Evolutionary conservation across 148 eudicot species (phyloP), one percentile per base, ranked within the genome.

Genomic region (Chenopodium quinoa): DNA sequence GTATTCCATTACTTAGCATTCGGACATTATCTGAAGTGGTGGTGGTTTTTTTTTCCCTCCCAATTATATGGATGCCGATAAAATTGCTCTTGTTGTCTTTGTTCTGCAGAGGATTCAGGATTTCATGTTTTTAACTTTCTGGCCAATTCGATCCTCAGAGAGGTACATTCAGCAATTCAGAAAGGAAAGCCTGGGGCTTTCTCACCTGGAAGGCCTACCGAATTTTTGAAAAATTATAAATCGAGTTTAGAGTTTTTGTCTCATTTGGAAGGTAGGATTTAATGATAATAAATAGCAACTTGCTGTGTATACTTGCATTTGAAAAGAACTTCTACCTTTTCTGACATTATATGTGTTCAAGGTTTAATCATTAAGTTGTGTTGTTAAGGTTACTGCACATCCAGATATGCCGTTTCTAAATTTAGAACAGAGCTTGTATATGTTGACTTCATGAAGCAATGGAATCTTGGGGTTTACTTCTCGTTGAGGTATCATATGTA

Each of bases 391-490:
- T 90, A 94, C 80, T 96, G 94, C 83, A 88, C 93, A 69, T 89
- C 99, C 76, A 91, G 91, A 88, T 86, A 82, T 79, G 92, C 94
- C 1, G 94, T 94, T 64, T 83, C 91, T 68, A 93, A 90, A 86
- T 93, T 96, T 66, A 88, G 99, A 79, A 86, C 92, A 25, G 97
- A 91, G 87, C 90, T 94, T 86, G 91, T 90, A 81, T 94, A 90
- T 88, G 23, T 80, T 73, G 99, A 96, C 70, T 96, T 96, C 88
- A 90, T 96, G 94, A 96, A 90, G 88, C 97, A 92, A 56, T 96
- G 99, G 99, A 96, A 96, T 84, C 80, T 92, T 79, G 99, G 99
- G 82, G 99, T 90, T 82, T 96, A 96, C 87, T 96, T 96, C 84
- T 92, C 95, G 34, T 82, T 96, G 89, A 94, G 98, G 99, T 96